Percentiles rank a stretch among this genome's conserved stretches.
Evolutionary conservation across 2,329 filamentous ascomycete genomes (phyloP).

Genomic region (Coniochaeta sp.): DNA sequence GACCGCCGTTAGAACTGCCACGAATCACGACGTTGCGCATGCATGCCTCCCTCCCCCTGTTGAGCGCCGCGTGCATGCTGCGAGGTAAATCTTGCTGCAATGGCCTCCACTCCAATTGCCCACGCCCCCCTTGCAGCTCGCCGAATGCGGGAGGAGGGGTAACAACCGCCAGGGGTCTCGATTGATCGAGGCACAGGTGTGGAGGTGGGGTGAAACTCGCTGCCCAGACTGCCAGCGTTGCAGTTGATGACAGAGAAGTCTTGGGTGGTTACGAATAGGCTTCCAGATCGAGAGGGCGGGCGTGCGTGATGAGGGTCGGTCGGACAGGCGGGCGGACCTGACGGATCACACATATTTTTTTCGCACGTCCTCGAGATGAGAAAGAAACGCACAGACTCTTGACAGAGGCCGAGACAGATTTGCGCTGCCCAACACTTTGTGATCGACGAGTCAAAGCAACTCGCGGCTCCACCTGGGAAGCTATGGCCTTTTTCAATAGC

Average conservation of each 20-base stretch:
- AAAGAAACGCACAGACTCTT: neutral
- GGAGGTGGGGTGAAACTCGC: neutral
- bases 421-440: neutral
- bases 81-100: conserved; percentile 5
- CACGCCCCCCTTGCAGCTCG: neutral
- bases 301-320: too few species aligned
- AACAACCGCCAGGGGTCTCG: neutral
- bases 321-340: too few species aligned
- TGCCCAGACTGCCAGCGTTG: too few species aligned
- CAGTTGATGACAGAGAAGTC: too few species aligned
- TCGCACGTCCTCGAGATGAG: neutral
- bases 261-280: too few species aligned
- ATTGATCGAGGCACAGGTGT: neutral
- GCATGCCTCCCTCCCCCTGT: neutral
- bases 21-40: neutral
- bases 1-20: neutral
- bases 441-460: neutral
- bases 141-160: neutral
- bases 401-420: neutral
- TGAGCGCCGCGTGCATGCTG: conserved; percentile 4
- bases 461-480: neutral
- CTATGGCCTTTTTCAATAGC: neutral
- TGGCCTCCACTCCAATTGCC: neutral
- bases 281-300: too few species aligned
- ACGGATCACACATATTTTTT: too few species aligned